A percentile compares a stretch with the other conserved stretches of the same genome.
phyloP scores from a whole-genome alignment of 1,284 basidiomycete species.

The Ustilago loliicola region DNA sequence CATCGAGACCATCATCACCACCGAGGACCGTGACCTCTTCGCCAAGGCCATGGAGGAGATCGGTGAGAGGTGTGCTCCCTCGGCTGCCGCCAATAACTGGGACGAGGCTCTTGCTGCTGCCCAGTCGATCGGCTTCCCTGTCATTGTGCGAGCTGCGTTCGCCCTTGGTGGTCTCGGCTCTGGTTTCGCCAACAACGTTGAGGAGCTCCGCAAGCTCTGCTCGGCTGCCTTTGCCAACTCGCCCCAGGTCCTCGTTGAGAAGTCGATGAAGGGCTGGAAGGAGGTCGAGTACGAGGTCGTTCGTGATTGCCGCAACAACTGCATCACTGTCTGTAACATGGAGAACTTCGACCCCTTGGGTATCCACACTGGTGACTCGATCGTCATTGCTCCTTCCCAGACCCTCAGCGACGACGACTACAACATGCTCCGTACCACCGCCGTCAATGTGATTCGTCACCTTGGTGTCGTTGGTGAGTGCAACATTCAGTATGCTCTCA shows the following conservation, averaged over 20 bases:
- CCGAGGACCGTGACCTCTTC: constrained; percentile 95
- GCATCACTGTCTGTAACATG: constrained; percentile 99
- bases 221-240: constrained; percentile 87
- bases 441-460: constrained; percentile 97
- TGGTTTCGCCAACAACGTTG: constrained; percentile 92
- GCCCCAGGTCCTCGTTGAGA: constrained; percentile 97
- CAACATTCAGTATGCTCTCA: constrained; percentile 98
- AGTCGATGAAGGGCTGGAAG: constrained; percentile 96
- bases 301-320: constrained; percentile 96
- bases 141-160: constrained; percentile 96
- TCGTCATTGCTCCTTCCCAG: constrained; percentile 97
- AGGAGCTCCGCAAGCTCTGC: constrained; percentile 87
- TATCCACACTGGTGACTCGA: constrained; percentile 99
- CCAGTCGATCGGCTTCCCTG: constrained; percentile 89
- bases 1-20: constrained; percentile 96
- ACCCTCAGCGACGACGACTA: constrained; percentile 89
- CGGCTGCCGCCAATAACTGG: constrained; percentile 79
- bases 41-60: constrained; percentile 95
- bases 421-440: constrained; percentile 98
- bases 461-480: constrained; percentile 97
- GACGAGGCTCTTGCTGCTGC: constrained; percentile 91
- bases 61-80: constrained; percentile 91
- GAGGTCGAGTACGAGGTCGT: constrained; percentile 99
- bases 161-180: constrained; percentile 94
- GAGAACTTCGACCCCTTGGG: constrained; percentile 99